Evolutionary conservation across 2,329 filamentous ascomycete species (phyloP).

Genomic region (Arthrobotrys sphaeroides): DNA sequence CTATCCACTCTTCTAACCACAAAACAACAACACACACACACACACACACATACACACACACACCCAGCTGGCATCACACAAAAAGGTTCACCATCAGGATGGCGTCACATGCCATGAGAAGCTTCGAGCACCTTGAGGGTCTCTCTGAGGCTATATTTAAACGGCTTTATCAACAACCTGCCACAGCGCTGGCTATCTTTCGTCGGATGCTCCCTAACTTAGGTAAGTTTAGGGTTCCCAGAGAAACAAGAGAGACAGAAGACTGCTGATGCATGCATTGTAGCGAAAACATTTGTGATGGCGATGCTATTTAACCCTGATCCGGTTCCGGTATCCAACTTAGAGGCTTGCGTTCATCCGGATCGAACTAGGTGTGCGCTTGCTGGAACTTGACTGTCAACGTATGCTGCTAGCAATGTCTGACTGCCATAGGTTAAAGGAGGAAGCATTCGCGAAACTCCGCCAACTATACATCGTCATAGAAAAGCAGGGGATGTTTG

Average conservation of each 20-base stretch:
- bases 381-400: background rate
- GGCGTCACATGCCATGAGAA: conserved; percentile 36
- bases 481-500: conserved; percentile 61
- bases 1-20: too few species aligned
- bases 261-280: background rate
- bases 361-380: conserved; percentile 67
- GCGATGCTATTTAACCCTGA: conserved; percentile 88
- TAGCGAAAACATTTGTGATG: conserved; percentile 95
- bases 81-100: too few species aligned
- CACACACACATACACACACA: too few species aligned
- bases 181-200: conserved; percentile 93
- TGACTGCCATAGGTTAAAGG: conserved; percentile 74
- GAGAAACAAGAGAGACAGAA: background rate
- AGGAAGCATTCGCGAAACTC: conserved; percentile 82
- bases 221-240: conserved; percentile 66
- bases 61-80: too few species aligned
- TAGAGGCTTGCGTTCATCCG: conserved; percentile 86
- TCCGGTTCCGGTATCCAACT: conserved; percentile 79
- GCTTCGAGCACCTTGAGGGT: conserved; percentile 87
- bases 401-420: conserved; percentile 42
- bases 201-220: conserved; percentile 94
- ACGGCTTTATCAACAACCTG: conserved; percentile 93
- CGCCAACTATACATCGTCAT: conserved; percentile 85
- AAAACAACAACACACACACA: too few species aligned
- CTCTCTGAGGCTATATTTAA: conserved; percentile 88